Percentiles rank a stretch among this genome's conserved stretches.
These are phyloP conservation scores for Lepidium campestre DNA, from an alignment of 441 rosid genomes.

Conservation along the genomic window DNA sequence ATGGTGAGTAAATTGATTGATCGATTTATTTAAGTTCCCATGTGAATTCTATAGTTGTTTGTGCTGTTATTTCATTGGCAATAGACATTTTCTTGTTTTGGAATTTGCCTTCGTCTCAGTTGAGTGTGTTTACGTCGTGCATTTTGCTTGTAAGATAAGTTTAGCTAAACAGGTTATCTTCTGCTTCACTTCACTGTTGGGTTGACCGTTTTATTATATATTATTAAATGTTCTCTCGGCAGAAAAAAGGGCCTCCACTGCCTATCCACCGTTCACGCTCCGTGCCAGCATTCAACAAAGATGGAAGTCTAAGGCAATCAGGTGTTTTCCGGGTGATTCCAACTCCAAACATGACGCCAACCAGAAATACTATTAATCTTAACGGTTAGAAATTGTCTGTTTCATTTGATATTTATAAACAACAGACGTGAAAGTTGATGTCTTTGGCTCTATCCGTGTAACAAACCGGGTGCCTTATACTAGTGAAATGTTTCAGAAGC, in stretches of 20 bases:
- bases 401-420: not conserved
- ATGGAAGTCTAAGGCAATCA: conserved; percentile 42
- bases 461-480: conserved; percentile 11
- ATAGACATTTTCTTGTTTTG: conserved; percentile 2
- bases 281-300: conserved; percentile 68
- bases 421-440: not conserved
- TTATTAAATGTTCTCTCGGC: conserved; percentile 14
- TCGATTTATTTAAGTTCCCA: conserved; percentile 5
- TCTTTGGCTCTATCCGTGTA: not conserved
- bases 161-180: not conserved
- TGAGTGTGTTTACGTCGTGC: conserved; percentile 1
- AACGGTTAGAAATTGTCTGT: conserved; percentile 23
- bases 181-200: conserved; percentile 15
- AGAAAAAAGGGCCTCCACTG: conserved; percentile 51
- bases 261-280: conserved; percentile 87
- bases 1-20: conserved; percentile 33
- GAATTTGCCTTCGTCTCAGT: not conserved
- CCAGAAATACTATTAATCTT: conserved; percentile 40
- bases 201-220: not conserved
- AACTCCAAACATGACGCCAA: conserved; percentile 38
- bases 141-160: conserved; percentile 1
- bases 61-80: conserved; percentile 1
- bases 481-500: conserved; percentile 26
- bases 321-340: conserved; percentile 70
- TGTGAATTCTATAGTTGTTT: not conserved